These are phyloP conservation scores for Colletotrichum coccodes DNA, from an alignment of 2,329 filamentous ascomycete genomes.

Conservation along the genomic window DNA sequence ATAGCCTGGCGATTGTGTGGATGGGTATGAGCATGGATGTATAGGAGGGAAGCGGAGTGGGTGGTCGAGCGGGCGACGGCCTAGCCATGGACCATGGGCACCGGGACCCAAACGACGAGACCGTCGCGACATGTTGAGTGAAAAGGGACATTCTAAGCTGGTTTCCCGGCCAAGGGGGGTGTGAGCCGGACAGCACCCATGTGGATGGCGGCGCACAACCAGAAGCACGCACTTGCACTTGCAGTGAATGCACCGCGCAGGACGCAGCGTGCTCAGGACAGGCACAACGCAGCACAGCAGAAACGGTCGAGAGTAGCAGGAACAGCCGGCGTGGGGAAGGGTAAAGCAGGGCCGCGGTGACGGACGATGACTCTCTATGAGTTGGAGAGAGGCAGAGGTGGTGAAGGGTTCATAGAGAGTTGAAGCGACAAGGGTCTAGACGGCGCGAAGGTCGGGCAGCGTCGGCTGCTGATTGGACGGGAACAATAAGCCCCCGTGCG, in stretches of 20 bases:
- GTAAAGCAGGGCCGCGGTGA: neutral
- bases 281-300: constrained; percentile 26
- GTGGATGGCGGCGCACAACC: constrained; percentile 23
- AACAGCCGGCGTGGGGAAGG: constrained; percentile 10
- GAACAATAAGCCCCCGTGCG: constrained; percentile 13
- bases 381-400: neutral
- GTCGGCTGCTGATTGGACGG: constrained; percentile 10
- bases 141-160: constrained; percentile 1
- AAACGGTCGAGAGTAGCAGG: constrained; percentile 14
- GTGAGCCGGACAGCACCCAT: constrained; percentile 21
- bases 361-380: neutral
- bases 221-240: constrained; percentile 25
- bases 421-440: constrained; percentile 12
- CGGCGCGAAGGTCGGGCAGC: constrained; percentile 27
- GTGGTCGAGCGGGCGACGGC: constrained; percentile 19
- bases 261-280: constrained; percentile 11
- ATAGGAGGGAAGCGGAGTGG: neutral
- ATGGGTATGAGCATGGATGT: neutral
- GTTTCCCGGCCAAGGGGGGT: constrained; percentile 22
- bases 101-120: neutral
- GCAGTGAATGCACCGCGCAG: constrained; percentile 26
- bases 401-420: constrained; percentile 1
- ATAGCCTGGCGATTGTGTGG: constrained; percentile 26
- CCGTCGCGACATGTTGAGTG: constrained; percentile 7
- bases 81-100: constrained; percentile 4